These are phyloP conservation scores for Warburgia ugandensis DNA, from an alignment of 164 flowering plant species.

Conservation along the genomic window DNA sequence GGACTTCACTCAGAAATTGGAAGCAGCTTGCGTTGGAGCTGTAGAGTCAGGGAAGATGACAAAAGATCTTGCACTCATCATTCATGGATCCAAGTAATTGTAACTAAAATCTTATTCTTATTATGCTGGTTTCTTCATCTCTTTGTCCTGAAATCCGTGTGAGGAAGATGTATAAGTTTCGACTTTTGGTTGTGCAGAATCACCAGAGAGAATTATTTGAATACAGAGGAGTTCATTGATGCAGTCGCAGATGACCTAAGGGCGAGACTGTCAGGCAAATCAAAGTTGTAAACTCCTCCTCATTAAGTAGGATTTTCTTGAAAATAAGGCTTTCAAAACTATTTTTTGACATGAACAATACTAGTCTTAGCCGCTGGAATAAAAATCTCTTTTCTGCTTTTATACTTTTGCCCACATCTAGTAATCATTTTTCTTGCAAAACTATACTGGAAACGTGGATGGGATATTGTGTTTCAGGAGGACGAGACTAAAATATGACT, in stretches of 20 bases:
- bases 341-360: too few species aligned
- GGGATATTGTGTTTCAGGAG: too few species aligned
- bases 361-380: too few species aligned
- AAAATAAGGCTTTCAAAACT: too few species aligned
- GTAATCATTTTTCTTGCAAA: too few species aligned
- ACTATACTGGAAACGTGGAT: too few species aligned
- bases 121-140: background rate
- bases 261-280: constrained; percentile 45
- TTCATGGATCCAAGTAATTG: constrained; percentile 82
- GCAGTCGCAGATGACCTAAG: constrained; percentile 80
- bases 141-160: background rate
- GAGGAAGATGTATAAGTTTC: background rate
- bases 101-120: constrained; percentile 7
- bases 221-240: constrained; percentile 86
- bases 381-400: too few species aligned
- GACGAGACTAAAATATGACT: too few species aligned
- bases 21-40: constrained; percentile 67
- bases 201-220: constrained; percentile 60
- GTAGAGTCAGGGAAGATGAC: constrained; percentile 98
- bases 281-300: constrained; percentile 23
- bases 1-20: constrained; percentile 76
- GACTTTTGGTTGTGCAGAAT: constrained; percentile 30
- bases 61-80: constrained; percentile 85
- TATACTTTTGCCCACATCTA: too few species aligned
- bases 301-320: background rate